phyloP scores from a whole-genome alignment of 2,329 filamentous ascomycete genomes.

The Rhynchosporium agropyri region DNA sequence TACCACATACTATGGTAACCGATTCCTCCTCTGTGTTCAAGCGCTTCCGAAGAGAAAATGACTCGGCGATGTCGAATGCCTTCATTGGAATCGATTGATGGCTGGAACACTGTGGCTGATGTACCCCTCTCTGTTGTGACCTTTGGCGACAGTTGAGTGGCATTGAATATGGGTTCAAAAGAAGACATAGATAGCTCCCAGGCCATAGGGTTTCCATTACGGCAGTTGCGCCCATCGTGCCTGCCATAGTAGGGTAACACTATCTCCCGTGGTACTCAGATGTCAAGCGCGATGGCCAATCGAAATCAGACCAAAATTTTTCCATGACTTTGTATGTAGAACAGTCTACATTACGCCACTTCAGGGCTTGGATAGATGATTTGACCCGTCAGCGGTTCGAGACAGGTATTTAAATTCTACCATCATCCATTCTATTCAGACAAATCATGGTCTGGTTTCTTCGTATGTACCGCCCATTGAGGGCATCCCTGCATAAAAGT shows the following conservation, averaged over 20 bases:
- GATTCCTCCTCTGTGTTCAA: conserved; percentile 6
- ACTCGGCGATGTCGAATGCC: not conserved
- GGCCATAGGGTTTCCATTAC: not conserved
- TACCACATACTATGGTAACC: not conserved
- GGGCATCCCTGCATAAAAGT: conserved; percentile 27
- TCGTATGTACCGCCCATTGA: conserved; percentile 11
- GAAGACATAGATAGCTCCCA: not conserved
- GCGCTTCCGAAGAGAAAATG: not conserved
- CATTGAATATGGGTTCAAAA: not conserved
- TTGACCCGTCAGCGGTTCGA: too few species aligned
- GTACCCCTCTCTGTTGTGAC: not conserved
- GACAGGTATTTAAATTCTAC: too few species aligned
- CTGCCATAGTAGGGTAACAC: not conserved
- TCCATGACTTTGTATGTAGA: not conserved
- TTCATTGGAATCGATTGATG: not conserved
- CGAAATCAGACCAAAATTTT: not conserved
- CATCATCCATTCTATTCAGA: not conserved
- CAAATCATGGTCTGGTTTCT: not conserved
- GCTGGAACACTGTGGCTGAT: not conserved
- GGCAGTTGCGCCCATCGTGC: conserved; percentile 4
- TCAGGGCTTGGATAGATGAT: not conserved
- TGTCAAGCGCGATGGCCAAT: not conserved
- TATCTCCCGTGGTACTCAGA: not conserved
- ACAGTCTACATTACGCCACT: not conserved
- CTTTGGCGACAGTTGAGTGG: not conserved